Base-by-base conservation (phyloP, 2,329 filamentous ascomycete species). In the Talaromyces amestolkiae region DNA sequence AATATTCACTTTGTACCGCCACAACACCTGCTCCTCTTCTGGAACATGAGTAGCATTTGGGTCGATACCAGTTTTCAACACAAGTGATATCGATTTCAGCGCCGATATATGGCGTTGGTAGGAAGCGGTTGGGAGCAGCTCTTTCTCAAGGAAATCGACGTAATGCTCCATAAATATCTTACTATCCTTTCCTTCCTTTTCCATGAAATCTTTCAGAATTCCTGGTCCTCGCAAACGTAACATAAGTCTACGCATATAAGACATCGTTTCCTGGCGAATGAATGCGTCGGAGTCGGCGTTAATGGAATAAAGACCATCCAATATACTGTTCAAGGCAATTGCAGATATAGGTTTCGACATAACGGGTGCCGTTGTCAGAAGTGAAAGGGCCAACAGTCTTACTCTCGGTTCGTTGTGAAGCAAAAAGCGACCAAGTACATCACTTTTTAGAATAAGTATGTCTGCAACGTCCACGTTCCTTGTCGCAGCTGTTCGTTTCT, bases 91-190 rank as follows among this genome's bases (percentile, higher is more conserved):
- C 0, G 90, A 87, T 72, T 89, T 92, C 5, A 98, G 77, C 2
- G 92, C 88, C 2, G 91, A 91, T 56, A 93, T 91, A 70, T 97
- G 94, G 7, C 93, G 87, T 74, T 96, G 93, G 73, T 98, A 99
- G 11, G 93, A 95, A 17, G 91, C 88, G 0, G 90, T 93, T 2
- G 93, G 89, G 2, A 87, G 85, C 24, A 99, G 80, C 71, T 98
- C 93, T 43, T 82, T 80, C 62, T 87, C 84, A 6, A 97, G 77
- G 69, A 96, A 95, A 1, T 79, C 72, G 1, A 91, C 71, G 73
- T 94, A 96, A 87, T 91, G 93, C 1, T 76, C 74, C n/a, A 96
- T 70, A 71, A 96, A 97, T 0, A 61, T 56, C 47, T 67, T 70
- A 7, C 74, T 75, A 63, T 56, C 65, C 41, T 68, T 58, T 47